Evolutionary conservation across 2,329 filamentous ascomycete species (phyloP).

Genomic region (Colletotrichum tropicale): DNA sequence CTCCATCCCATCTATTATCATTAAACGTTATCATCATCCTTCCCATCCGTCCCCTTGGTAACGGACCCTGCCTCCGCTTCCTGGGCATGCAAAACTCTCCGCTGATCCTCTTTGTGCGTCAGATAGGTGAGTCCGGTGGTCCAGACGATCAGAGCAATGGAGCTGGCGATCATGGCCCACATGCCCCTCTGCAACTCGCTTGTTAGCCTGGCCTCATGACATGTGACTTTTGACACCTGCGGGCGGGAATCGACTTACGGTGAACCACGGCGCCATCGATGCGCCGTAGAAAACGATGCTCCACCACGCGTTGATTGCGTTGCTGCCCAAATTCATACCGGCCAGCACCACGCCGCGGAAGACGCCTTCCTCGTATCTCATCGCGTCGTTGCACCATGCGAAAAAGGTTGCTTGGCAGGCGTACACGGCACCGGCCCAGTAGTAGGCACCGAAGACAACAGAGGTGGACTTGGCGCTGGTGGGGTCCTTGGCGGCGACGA

Average conservation of each 20-base stretch:
- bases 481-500: slow-evolving; percentile 52
- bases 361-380: slow-evolving; percentile 66
- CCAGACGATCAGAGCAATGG: slow-evolving; percentile 65
- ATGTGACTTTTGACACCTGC: background rate
- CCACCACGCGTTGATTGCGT: slow-evolving; percentile 77
- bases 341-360: slow-evolving; percentile 71
- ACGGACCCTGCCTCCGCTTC: slow-evolving; percentile 3
- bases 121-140: slow-evolving; percentile 56
- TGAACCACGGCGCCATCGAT: slow-evolving; percentile 69
- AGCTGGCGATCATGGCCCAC: slow-evolving; percentile 74
- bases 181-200: slow-evolving; percentile 58
- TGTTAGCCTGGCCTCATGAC: background rate
- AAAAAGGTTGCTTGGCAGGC: slow-evolving; percentile 78
- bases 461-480: slow-evolving; percentile 46
- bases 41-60: background rate
- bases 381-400: slow-evolving; percentile 76
- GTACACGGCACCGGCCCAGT: slow-evolving; percentile 73
- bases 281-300: slow-evolving; percentile 73
- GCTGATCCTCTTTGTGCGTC: slow-evolving; percentile 21
- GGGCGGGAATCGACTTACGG: slow-evolving; percentile 43
- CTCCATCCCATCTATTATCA: background rate
- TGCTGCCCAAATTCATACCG: slow-evolving; percentile 73
- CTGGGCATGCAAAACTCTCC: slow-evolving; percentile 1
- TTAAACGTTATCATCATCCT: slow-evolving; percentile 9
- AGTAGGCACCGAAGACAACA: slow-evolving; percentile 69